A percentile compares a stretch with the other conserved stretches of the same genome.
phyloP scores from a whole-genome alignment of 345 rosid genomes.

The Pugionium dolabratum region DNA sequence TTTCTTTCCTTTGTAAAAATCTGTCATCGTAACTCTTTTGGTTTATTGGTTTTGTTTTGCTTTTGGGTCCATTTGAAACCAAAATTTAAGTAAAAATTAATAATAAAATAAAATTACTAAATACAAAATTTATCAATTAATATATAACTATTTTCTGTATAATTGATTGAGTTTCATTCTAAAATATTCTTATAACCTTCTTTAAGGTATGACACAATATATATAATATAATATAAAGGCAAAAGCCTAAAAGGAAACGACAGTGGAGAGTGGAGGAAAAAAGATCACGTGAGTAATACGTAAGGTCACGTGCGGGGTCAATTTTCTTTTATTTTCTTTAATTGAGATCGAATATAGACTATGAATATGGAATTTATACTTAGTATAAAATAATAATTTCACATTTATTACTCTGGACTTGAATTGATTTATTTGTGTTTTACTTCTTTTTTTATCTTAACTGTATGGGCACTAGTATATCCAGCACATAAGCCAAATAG shows the following conservation, averaged over 20 bases:
- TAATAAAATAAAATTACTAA: no score
- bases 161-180: neutral
- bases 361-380: neutral
- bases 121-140: neutral
- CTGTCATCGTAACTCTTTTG: slow-evolving; percentile 16
- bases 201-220: slow-evolving; percentile 21
- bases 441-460: neutral
- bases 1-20: slow-evolving; percentile 30
- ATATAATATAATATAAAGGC: slow-evolving; percentile 12
- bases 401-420: slow-evolving; percentile 25
- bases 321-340: slow-evolving; percentile 26
- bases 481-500: slow-evolving; percentile 40
- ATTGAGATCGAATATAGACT: neutral
- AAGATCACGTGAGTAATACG: slow-evolving; percentile 49
- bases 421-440: neutral
- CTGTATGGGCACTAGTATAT: slow-evolving; percentile 34
- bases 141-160: neutral
- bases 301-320: slow-evolving; percentile 50
- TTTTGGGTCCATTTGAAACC: slow-evolving; percentile 24
- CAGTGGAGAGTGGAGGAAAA: slow-evolving; percentile 25
- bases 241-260: slow-evolving; percentile 29
- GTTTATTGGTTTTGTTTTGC: slow-evolving; percentile 8
- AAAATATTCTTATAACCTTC: slow-evolving; percentile 12
- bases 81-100: neutral
- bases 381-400: slow-evolving; percentile 2